phyloP scores from a whole-genome alignment of 176 grass and related monocot genomes.

The Cocos nucifera region DNA sequence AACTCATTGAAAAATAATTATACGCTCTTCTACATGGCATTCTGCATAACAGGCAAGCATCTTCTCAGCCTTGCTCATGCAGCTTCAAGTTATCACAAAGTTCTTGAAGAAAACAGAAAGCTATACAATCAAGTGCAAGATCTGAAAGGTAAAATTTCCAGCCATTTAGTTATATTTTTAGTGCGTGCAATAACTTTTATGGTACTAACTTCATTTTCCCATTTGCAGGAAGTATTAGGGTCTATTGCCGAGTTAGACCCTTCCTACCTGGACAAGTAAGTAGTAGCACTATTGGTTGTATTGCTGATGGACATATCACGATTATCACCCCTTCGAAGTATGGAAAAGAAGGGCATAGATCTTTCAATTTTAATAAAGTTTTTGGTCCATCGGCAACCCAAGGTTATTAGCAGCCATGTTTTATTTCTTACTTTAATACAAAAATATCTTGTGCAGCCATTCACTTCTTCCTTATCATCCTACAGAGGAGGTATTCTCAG shows the following conservation, averaged over 20 bases:
- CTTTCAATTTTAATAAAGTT: slow-evolving; percentile 7
- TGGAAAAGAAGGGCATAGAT: slow-evolving; percentile 1
- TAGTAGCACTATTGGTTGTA: background rate
- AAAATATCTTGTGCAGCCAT: background rate
- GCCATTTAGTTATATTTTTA: background rate
- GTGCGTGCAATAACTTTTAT: background rate
- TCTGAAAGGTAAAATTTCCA: background rate
- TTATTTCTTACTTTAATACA: background rate
- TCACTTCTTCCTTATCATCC: background rate
- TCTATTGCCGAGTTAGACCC: slow-evolving; percentile 9
- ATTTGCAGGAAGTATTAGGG: slow-evolving; percentile 3
- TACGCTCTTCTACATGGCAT: too few species aligned
- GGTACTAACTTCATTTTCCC: background rate
- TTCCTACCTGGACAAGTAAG: slow-evolving; percentile 5
- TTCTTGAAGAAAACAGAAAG: slow-evolving; percentile 8
- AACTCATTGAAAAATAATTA: too few species aligned
- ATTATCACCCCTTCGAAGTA: background rate
- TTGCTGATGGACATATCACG: background rate
- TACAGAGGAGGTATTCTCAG: slow-evolving; percentile 4
- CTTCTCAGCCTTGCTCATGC: background rate
- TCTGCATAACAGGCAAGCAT: too few species aligned
- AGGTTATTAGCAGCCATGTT: background rate
- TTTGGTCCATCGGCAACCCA: slow-evolving; percentile 2
- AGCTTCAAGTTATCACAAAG: background rate
- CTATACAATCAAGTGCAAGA: slow-evolving; percentile 7